Evolutionary conservation across 345 rosid genomes (phyloP), one percentile per base, ranked within the genome.

Genomic region (Corymbia maculata): DNA sequence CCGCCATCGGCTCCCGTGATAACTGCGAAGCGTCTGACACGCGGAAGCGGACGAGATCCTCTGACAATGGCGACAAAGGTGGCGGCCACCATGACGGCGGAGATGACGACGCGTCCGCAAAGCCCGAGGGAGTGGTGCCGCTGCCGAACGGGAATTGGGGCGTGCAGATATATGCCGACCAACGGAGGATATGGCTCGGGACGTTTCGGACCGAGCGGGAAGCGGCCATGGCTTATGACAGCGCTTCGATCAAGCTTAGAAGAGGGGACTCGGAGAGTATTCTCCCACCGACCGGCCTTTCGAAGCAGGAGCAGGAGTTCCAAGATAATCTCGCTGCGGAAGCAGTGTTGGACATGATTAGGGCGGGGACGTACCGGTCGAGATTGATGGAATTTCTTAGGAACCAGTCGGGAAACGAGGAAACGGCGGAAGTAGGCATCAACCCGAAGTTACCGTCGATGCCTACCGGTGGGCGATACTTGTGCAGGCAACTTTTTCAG

Each of bases 91-190:
- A 4, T 36, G 42, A 36, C 28, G 61, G 61, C 21, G 61, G 61
- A 26, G 2, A 70, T 3, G 82, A 36, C 6, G 26, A 9, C 1
- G 8, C 82, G 9, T 70, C 82, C 4, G 24, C 47, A 17, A 91
- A 85, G 70, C 91, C 92, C 89, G 92, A 90, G 90, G 98, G 97
- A 6, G 94, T 95, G 17, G 92, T 95, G 51, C 93, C 93, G 1
- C 96, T 92, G 87, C 94, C 90, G 32, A 93, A 93, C 30, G 97
- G 97, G 16, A 89, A 92, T 75, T 95, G 97, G 97, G 98, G 98
- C 13, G 94, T 95, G 28, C 98, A 95, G 79, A 92, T 94, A 44
- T 95, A 95, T 51, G 92, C 93, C 51, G 91, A 93, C 52, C 93
- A 91, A 88, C 90, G 90, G 47, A 86, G 97, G 47, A 91, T 92